A percentile compares a stretch with the other conserved stretches of the same genome.
Evolutionary conservation across 164 flowering plant species (phyloP).

Genomic region (Piper longum): DNA sequence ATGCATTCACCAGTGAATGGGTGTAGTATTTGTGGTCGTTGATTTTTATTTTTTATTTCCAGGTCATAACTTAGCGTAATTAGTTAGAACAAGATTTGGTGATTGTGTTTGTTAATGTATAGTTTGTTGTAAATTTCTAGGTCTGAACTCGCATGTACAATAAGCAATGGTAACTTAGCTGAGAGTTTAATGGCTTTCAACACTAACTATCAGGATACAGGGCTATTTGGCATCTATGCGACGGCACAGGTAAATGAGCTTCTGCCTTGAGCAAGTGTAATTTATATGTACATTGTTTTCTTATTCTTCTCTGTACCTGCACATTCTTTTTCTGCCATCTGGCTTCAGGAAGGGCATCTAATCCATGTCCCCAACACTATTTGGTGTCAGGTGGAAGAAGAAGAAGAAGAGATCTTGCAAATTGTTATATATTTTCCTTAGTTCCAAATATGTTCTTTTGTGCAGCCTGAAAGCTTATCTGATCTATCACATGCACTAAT

Average conservation of each 20-base stretch:
- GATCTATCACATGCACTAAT: slow-evolving; percentile 10
- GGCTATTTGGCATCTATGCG: slow-evolving; percentile 10
- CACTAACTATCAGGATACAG: slow-evolving; percentile 11
- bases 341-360: no score
- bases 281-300: not conserved
- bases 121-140: slow-evolving; percentile 19
- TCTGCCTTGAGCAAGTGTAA: not conserved
- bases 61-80: no score
- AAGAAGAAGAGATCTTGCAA: no score
- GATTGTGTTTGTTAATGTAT: not conserved
- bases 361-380: no score
- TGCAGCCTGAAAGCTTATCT: slow-evolving; percentile 12
- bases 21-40: no score
- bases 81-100: no score
- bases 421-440: not conserved
- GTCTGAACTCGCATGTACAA: slow-evolving; percentile 61
- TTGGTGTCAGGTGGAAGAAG: no score
- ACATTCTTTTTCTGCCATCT: no score
- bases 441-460: not conserved
- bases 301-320: no score
- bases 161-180: slow-evolving; percentile 42
- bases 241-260: slow-evolving; percentile 3
- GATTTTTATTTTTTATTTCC: no score
- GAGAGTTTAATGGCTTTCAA: slow-evolving; percentile 14
- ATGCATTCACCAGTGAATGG: no score